Percentiles rank a stretch among this genome's conserved stretches.
Conservation (phyloP, 305 asterid genomes). For the Rubia peregrina region DNA sequence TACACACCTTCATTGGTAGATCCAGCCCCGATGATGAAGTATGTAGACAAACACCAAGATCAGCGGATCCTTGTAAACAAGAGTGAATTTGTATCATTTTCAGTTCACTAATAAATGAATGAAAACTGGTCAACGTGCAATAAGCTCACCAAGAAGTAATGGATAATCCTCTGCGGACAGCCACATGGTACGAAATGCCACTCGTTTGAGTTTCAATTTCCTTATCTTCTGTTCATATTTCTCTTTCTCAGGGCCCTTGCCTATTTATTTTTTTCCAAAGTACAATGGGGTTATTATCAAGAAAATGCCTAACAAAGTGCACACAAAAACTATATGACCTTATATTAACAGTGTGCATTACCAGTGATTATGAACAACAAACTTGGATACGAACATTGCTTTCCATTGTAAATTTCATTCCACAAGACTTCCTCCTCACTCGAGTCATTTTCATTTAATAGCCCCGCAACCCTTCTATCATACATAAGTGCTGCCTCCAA, state of each 20-base stretch:
- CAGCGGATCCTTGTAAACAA: constrained; percentile 66
- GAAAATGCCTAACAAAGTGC: neutral
- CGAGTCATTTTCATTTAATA: constrained; percentile 63
- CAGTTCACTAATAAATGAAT: neutral
- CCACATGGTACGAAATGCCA: constrained; percentile 98
- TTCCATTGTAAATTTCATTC: constrained; percentile 57
- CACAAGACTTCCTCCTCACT: constrained; percentile 54
- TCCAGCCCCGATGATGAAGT: constrained; percentile 95
- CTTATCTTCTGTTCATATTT: constrained; percentile 74
- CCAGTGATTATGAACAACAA: constrained; percentile 89
- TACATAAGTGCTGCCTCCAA: constrained; percentile 96
- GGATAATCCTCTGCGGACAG: constrained; percentile 92
- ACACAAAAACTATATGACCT: neutral
- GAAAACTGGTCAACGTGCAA: constrained; percentile 10
- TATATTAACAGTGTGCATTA: constrained; percentile 24
- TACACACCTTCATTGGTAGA: constrained; percentile 84
- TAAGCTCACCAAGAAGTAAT: constrained; percentile 72
- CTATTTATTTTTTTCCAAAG: constrained; percentile 30
- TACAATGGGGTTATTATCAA: constrained; percentile 4
- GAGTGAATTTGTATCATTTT: constrained; percentile 18
- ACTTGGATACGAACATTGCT: constrained; percentile 61
- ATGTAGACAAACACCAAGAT: constrained; percentile 91
- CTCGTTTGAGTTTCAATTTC: constrained; percentile 79
- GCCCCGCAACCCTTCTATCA: constrained; percentile 86
- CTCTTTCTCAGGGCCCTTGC: constrained; percentile 98